These are phyloP conservation scores for Favolaschia claudopus DNA, from an alignment of 768 basidiomycete species.

Conservation along the genomic window DNA sequence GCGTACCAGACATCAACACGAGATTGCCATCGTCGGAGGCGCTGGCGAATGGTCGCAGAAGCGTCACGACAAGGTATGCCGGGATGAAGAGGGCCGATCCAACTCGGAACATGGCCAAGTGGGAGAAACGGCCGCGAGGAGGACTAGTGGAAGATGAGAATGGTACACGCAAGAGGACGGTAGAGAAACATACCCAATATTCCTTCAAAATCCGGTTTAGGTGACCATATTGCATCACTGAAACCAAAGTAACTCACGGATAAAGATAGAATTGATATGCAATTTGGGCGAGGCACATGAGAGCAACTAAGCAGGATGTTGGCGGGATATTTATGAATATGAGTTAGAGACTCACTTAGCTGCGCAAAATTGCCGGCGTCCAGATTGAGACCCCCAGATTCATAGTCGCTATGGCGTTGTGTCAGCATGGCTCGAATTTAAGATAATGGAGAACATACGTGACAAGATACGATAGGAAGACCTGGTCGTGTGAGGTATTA, in stretches of 20 bases:
- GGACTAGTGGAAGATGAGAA: conserved; percentile 69
- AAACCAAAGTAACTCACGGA: conserved; percentile 63
- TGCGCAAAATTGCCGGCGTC: conserved; percentile 93
- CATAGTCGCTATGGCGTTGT: conserved; percentile 65
- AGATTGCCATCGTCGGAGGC: conserved; percentile 73
- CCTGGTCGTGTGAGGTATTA: conserved; percentile 88
- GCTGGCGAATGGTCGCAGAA: conserved; percentile 80
- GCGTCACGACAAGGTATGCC: conserved; percentile 81
- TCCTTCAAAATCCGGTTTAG: conserved; percentile 46
- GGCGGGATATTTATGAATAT: neutral
- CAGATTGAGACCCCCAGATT: conserved; percentile 88
- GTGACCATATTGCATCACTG: neutral
- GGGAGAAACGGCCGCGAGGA: conserved; percentile 83
- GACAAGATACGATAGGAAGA: conserved; percentile 91
- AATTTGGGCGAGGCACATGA: conserved; percentile 96
- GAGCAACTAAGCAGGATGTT: conserved; percentile 61
- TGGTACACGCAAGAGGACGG: conserved; percentile 8
- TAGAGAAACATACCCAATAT: conserved; percentile 61
- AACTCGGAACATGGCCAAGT: conserved; percentile 89
- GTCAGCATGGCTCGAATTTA: neutral
- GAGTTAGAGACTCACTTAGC: conserved; percentile 64
- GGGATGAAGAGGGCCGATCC: conserved; percentile 90
- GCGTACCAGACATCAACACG: conserved; percentile 81
- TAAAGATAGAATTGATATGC: conserved; percentile 91
- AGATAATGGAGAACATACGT: conserved; percentile 59